phyloP scores from a whole-genome alignment of 768 basidiomycete genomes.

The Pisolithus marmoratus region DNA sequence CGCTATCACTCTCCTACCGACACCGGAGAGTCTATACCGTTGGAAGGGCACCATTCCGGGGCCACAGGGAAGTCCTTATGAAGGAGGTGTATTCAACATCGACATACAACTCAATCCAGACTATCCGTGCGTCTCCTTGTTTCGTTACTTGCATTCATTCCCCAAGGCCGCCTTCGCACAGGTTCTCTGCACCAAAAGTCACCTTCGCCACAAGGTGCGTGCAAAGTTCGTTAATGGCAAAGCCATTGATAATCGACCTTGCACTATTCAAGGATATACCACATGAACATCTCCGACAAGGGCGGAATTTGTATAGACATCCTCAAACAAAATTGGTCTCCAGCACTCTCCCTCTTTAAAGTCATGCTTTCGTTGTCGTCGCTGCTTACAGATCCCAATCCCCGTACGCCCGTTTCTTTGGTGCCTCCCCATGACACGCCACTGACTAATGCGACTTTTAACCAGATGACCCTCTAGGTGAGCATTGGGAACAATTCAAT shows the following conservation, averaged over 20 bases:
- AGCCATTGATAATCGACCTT: background rate
- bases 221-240: background rate
- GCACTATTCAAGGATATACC: slow-evolving; percentile 60
- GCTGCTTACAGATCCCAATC: slow-evolving; percentile 90
- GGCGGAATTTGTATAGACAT: slow-evolving; percentile 86
- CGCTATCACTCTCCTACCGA: slow-evolving; percentile 59
- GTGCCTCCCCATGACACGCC: background rate
- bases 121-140: slow-evolving; percentile 59
- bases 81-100: slow-evolving; percentile 69
- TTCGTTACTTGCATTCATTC: too few relatives aligned
- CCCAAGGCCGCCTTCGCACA: background rate
- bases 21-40: slow-evolving; percentile 56
- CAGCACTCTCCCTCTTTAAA: slow-evolving; percentile 90
- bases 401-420: slow-evolving; percentile 47
- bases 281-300: slow-evolving; percentile 82
- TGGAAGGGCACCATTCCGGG: slow-evolving; percentile 81
- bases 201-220: slow-evolving; percentile 65
- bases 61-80: slow-evolving; percentile 77
- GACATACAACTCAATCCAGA: slow-evolving; percentile 62
- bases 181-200: slow-evolving; percentile 78
- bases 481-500: slow-evolving; percentile 6
- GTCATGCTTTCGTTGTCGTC: slow-evolving; percentile 92
- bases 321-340: slow-evolving; percentile 91
- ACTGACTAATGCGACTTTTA: slow-evolving; percentile 4
- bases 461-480: slow-evolving; percentile 68